phyloP scores from a whole-genome alignment of 2,329 filamentous ascomycete genomes.

The Penicillium decumbens region DNA sequence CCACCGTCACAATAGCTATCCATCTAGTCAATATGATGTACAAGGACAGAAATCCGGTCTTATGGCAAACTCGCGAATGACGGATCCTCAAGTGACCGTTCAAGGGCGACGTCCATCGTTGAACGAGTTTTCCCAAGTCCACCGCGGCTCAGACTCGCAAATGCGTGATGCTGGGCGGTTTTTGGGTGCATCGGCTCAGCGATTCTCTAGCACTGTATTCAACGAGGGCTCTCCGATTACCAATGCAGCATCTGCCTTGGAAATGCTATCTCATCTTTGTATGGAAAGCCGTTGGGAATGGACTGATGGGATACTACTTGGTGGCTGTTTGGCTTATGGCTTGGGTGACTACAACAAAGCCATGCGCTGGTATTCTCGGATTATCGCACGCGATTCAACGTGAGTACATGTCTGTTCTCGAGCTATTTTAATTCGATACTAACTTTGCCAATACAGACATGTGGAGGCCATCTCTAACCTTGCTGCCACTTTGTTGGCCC shows the following conservation, averaged over 20 bases:
- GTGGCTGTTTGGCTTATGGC: constrained; percentile 87
- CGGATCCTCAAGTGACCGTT: constrained; percentile 13
- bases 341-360: constrained; percentile 74
- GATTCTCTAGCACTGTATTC: constrained; percentile 30
- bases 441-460: constrained; percentile 53
- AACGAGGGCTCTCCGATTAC: constrained; percentile 45
- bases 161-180: constrained; percentile 33
- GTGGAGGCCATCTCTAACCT: constrained; percentile 93
- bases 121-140: constrained; percentile 22
- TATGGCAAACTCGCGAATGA: constrained; percentile 10
- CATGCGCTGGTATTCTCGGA: constrained; percentile 50
- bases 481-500: constrained; percentile 79
- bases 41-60: constrained; percentile 20
- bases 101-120: constrained; percentile 25
- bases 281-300: constrained; percentile 79
- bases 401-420: constrained; percentile 32
- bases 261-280: constrained; percentile 69
- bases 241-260: constrained; percentile 63
- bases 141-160: constrained; percentile 26
- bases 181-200: constrained; percentile 28
- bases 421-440: constrained; percentile 15
- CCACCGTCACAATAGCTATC: constrained; percentile 34
- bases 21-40: constrained; percentile 34
- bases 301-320: constrained; percentile 87
- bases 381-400: constrained; percentile 56